These are phyloP conservation scores for Hymenoscyphus repandus DNA, from an alignment of 2,329 filamentous ascomycete species.

Conservation along the genomic window DNA sequence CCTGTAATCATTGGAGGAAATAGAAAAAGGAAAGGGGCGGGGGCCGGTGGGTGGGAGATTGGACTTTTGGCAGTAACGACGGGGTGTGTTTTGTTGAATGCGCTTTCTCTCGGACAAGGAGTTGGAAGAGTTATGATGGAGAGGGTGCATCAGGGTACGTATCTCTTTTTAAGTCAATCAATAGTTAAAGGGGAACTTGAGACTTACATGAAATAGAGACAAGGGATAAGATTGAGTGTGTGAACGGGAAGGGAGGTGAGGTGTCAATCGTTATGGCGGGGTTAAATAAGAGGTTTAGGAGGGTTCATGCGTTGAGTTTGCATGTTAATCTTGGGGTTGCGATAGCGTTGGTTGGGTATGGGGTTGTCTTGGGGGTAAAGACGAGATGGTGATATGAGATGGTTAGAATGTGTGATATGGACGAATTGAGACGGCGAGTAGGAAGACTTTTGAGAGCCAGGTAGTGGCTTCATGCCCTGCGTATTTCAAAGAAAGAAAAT, in stretches of 20 bases:
- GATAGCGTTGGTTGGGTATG: conserved; percentile 29
- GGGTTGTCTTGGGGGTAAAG: background rate
- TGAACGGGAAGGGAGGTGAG: background rate
- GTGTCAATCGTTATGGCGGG: conserved; percentile 1
- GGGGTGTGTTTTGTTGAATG: conserved; percentile 33
- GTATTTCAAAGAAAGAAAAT: too few relatives aligned
- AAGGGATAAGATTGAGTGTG: background rate
- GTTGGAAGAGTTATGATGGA: conserved; percentile 33
- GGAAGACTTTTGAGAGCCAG: too few relatives aligned
- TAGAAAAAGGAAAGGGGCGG: too few relatives aligned
- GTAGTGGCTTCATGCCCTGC: too few relatives aligned
- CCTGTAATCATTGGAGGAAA: background rate
- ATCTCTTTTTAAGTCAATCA: background rate
- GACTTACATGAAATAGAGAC: background rate
- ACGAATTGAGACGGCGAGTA: too few relatives aligned
- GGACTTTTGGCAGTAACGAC: background rate
- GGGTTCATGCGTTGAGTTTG: conserved; percentile 38
- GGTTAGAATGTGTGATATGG: too few relatives aligned
- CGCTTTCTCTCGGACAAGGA: conserved; percentile 26
- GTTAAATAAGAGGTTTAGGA: conserved; percentile 32
- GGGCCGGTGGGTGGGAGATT: background rate
- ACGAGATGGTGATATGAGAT: too few relatives aligned
- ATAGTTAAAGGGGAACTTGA: background rate
- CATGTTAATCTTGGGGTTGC: conserved; percentile 38
- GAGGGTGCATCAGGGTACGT: conserved; percentile 19